Evolutionary conservation across 345 rosid genomes (phyloP).

Genomic region (Eucalyptus cladocalyx): DNA sequence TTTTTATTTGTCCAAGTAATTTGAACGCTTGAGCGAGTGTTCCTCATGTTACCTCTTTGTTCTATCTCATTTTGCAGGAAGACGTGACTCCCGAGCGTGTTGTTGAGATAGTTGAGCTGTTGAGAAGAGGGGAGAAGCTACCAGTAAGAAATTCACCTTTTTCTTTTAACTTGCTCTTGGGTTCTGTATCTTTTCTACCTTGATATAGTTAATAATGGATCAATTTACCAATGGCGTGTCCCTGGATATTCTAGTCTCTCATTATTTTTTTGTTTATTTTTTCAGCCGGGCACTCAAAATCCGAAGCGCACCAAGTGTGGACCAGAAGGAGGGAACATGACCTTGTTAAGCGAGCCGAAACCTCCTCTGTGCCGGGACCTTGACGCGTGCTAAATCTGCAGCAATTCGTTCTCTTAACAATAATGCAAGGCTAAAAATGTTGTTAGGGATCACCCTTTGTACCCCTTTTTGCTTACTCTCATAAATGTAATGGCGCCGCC

Average conservation of each 20-base stretch:
- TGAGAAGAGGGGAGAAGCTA: slow-evolving; percentile 84
- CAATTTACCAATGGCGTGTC: not conserved
- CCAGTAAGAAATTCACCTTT: slow-evolving; percentile 38
- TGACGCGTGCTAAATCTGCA: not conserved
- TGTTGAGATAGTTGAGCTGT: slow-evolving; percentile 80
- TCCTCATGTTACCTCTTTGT: not conserved
- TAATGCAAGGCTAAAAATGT: not conserved
- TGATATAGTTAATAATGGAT: not conserved
- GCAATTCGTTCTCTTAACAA: not conserved
- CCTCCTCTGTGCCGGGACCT: slow-evolving; percentile 9
- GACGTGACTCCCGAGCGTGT: slow-evolving; percentile 83
- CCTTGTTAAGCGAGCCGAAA: slow-evolving; percentile 67
- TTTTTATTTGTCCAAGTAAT: not conserved
- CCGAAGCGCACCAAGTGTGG: slow-evolving; percentile 73
- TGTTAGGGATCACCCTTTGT: not conserved
- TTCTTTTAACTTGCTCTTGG: not conserved
- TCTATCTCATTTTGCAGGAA: slow-evolving; percentile 52
- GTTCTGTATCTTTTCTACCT: not conserved
- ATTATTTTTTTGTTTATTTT: not conserved
- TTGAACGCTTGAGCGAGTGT: not conserved
- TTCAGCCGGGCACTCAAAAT: slow-evolving; percentile 90
- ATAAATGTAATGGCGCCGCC: not conserved
- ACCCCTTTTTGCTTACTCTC: not conserved
- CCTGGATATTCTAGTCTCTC: not conserved
- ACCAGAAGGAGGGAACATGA: slow-evolving; percentile 96